These are phyloP conservation scores for Ascochyta viciae-villosae DNA, from an alignment of 2,329 filamentous ascomycete species.

Conservation along the genomic window DNA sequence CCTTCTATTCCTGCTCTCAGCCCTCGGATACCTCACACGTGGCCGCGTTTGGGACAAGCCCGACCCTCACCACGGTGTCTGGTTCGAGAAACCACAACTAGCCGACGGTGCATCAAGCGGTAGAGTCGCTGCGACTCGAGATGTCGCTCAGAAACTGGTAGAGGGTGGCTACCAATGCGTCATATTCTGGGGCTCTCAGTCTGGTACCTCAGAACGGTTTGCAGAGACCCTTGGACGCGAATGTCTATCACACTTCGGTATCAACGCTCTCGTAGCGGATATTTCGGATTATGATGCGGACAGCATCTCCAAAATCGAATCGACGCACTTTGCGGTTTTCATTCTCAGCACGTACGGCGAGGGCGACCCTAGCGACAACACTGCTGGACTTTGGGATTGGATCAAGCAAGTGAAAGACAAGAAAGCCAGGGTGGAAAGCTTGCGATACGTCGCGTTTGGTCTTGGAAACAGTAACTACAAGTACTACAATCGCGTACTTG, in stretches of 20 bases:
- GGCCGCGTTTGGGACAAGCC: slow-evolving; percentile 57
- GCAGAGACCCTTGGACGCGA: slow-evolving; percentile 53
- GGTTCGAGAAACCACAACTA: slow-evolving; percentile 59
- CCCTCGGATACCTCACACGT: slow-evolving; percentile 52
- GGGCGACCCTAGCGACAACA: slow-evolving; percentile 51
- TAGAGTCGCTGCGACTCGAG: slow-evolving; percentile 46
- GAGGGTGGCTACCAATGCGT: slow-evolving; percentile 47
- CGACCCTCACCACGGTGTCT: slow-evolving; percentile 58
- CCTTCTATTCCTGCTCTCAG: slow-evolving; percentile 46
- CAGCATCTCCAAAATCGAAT: slow-evolving; percentile 42
- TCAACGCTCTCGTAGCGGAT: slow-evolving; percentile 53
- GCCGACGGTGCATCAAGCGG: slow-evolving; percentile 37
- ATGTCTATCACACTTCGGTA: slow-evolving; percentile 49
- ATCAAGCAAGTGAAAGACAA: slow-evolving; percentile 38
- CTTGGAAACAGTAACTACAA: slow-evolving; percentile 58
- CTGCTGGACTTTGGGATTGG: slow-evolving; percentile 45
- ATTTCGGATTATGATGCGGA: slow-evolving; percentile 57
- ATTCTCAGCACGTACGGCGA: slow-evolving; percentile 50
- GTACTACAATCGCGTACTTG: slow-evolving; percentile 54
- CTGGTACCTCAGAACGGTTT: slow-evolving; percentile 55
- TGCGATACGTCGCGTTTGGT: slow-evolving; percentile 53
- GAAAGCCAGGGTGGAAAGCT: slow-evolving; percentile 27
- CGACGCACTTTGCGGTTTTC: slow-evolving; percentile 43
- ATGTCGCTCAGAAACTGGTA: slow-evolving; percentile 55
- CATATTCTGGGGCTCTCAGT: slow-evolving; percentile 60